These are phyloP conservation scores for Cylindrodendrum hubeiense DNA, from an alignment of 2,329 filamentous ascomycete species.

Conservation along the genomic window DNA sequence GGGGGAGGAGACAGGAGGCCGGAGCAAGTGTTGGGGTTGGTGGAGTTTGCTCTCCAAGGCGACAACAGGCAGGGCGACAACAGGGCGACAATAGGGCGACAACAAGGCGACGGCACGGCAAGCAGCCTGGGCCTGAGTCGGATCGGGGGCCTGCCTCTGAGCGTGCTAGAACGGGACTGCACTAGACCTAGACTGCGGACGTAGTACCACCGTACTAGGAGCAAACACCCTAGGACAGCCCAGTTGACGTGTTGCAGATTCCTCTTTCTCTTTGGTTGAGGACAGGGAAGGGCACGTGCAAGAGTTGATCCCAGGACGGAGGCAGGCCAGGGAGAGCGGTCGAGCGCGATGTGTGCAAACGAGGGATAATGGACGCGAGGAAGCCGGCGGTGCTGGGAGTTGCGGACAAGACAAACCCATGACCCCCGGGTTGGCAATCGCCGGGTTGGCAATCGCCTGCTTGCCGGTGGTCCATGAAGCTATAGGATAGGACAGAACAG, in stretches of 20 bases:
- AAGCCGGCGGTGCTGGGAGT: too few relatives aligned
- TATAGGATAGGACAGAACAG: not conserved
- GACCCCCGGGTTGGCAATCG: not conserved
- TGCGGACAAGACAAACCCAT: not conserved
- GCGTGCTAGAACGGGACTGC: not conserved
- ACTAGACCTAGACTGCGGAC: not conserved
- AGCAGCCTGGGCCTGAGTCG: not conserved
- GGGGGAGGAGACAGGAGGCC: constrained; percentile 12
- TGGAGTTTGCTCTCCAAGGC: not conserved
- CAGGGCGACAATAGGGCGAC: not conserved
- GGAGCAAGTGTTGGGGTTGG: not conserved
- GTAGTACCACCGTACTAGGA: not conserved
- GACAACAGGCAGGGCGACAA: too few relatives aligned
- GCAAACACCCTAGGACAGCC: constrained; percentile 5
- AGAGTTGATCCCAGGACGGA: constrained; percentile 14
- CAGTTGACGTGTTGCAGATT: constrained; percentile 16
- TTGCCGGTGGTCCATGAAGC: not conserved
- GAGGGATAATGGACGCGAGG: not conserved
- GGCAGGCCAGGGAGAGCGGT: constrained; percentile 11
- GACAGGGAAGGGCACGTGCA: constrained; percentile 19
- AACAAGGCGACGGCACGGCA: not conserved
- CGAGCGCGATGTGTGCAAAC: not conserved
- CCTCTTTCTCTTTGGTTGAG: not conserved
- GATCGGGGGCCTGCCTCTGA: not conserved
- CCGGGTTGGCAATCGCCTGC: constrained; percentile 1